Percentiles rank a stretch among this genome's conserved stretches.
Conservation (phyloP, 441 rosid species). For the Hura crepitans region DNA sequence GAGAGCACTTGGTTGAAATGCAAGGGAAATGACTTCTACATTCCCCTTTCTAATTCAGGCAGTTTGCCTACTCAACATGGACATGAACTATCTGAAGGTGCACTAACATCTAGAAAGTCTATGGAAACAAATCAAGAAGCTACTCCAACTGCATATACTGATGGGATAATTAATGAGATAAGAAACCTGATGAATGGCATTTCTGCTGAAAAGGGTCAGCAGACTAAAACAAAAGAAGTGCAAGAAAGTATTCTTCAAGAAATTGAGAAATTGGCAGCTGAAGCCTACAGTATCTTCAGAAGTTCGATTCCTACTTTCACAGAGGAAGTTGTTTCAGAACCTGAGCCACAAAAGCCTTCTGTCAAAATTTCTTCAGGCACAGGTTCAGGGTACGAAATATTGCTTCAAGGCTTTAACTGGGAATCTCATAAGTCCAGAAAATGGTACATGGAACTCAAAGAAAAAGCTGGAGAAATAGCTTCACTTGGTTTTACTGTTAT, state of each 20-base stretch:
- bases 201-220: conserved; percentile 50
- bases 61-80: conserved; percentile 32
- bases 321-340: conserved; percentile 46
- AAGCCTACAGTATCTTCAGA: conserved; percentile 92
- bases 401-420: conserved; percentile 98
- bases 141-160: conserved; percentile 42
- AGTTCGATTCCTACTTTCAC: conserved; percentile 55
- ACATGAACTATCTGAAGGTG: conserved; percentile 32
- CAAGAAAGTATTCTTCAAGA: conserved; percentile 86
- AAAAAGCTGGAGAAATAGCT: conserved; percentile 60
- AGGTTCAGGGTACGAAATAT: conserved; percentile 79
- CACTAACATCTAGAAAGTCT: conserved; percentile 30
- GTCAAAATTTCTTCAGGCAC: conserved; percentile 60
- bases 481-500: conserved; percentile 77
- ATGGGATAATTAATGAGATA: conserved; percentile 70
- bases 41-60: conserved; percentile 56
- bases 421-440: conserved; percentile 88
- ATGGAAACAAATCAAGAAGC: conserved; percentile 38
- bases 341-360: conserved; percentile 39
- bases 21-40: conserved; percentile 67
- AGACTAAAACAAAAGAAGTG: conserved; percentile 58
- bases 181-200: conserved; percentile 66
- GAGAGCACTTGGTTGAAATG: conserved; percentile 66
- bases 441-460: conserved; percentile 80
- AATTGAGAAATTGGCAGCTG: conserved; percentile 95